A percentile compares a stretch with the other conserved stretches of the same genome.
These are phyloP conservation scores for Theobroma grandiflorum DNA, from an alignment of 441 rosid genomes.

Conservation along the genomic window DNA sequence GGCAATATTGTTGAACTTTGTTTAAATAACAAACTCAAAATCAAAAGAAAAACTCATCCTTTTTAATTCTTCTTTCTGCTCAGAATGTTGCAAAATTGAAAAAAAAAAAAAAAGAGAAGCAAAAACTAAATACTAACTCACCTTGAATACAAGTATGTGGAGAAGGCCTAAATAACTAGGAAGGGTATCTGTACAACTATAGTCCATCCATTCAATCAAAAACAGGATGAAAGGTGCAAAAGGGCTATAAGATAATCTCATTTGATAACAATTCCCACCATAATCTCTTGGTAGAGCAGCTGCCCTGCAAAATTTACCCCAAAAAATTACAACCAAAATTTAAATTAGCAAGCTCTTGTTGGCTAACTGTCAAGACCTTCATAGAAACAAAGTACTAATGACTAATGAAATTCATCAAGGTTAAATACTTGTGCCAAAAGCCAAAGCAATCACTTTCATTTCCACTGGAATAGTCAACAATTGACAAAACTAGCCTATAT, in stretches of 20 bases:
- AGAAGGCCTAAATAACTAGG: slow-evolving; percentile 68
- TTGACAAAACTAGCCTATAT: not conserved
- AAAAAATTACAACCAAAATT: slow-evolving; percentile 22
- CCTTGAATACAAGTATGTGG: slow-evolving; percentile 67
- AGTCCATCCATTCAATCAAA: slow-evolving; percentile 76
- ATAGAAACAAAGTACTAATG: not conserved
- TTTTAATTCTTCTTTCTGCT: not conserved
- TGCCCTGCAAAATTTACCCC: slow-evolving; percentile 54
- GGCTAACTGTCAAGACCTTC: not conserved
- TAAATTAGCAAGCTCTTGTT: slow-evolving; percentile 9
- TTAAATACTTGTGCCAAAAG: not conserved
- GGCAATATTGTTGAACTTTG: slow-evolving; percentile 19
- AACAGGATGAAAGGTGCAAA: slow-evolving; percentile 64
- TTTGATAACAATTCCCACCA: slow-evolving; percentile 59
- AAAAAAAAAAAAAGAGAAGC: not conserved
- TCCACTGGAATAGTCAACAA: slow-evolving; percentile 8
- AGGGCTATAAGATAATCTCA: slow-evolving; percentile 70
- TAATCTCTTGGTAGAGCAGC: slow-evolving; percentile 63
- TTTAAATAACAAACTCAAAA: slow-evolving; percentile 15
- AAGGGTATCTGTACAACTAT: slow-evolving; percentile 61
- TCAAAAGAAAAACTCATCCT: not conserved
- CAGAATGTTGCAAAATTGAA: not conserved
- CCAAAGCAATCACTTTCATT: slow-evolving; percentile 7
- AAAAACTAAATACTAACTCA: slow-evolving; percentile 19
- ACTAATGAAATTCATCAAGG: not conserved